A percentile compares a stretch with the other conserved stretches of the same genome.
Conservation (phyloP, 805 yeast genomes). For the Candida quercuum region DNA sequence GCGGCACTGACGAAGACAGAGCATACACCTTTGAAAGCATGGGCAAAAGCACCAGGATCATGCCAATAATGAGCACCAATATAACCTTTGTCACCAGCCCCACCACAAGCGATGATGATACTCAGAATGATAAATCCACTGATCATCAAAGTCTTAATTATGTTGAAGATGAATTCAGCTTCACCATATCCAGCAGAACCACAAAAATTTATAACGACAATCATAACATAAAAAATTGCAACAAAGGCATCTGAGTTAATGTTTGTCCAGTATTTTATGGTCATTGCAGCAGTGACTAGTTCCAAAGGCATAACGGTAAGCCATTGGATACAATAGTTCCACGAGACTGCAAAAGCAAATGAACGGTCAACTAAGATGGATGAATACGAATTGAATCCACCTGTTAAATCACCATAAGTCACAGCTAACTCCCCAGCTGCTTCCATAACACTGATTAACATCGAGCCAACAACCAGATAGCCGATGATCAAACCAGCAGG, state of each 20-base stretch:
- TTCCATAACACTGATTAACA: conserved; percentile 54
- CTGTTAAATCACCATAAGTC: conserved; percentile 32
- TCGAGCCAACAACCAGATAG: conserved; percentile 53
- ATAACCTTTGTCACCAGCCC: conserved; percentile 47
- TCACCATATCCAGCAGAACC: conserved; percentile 70
- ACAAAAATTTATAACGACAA: conserved; percentile 45
- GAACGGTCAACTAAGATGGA: conserved; percentile 41
- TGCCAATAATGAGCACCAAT: conserved; percentile 58
- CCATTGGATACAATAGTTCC: conserved; percentile 55
- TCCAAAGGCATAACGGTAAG: conserved; percentile 48
- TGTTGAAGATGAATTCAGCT: conserved; percentile 54
- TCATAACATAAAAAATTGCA: conserved; percentile 45
- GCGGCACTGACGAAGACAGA: conserved; percentile 58
- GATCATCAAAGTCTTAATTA: conserved; percentile 50
- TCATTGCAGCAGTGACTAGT: conserved; percentile 49
- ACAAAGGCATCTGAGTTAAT: conserved; percentile 52
- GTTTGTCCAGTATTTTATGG: conserved; percentile 42
- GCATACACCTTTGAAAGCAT: conserved; percentile 56
- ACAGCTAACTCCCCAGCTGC: conserved; percentile 55
- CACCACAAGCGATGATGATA: conserved; percentile 53
- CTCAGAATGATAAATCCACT: conserved; percentile 53
- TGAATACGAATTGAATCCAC: conserved; percentile 35
- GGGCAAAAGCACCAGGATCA: conserved; percentile 45
- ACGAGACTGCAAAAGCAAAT: conserved; percentile 58
- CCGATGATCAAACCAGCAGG: conserved; percentile 60